Evolutionary conservation across 768 basidiomycete species (phyloP), one percentile per base, ranked within the genome.

Genomic region (Xerocomellus chrysenteron): DNA sequence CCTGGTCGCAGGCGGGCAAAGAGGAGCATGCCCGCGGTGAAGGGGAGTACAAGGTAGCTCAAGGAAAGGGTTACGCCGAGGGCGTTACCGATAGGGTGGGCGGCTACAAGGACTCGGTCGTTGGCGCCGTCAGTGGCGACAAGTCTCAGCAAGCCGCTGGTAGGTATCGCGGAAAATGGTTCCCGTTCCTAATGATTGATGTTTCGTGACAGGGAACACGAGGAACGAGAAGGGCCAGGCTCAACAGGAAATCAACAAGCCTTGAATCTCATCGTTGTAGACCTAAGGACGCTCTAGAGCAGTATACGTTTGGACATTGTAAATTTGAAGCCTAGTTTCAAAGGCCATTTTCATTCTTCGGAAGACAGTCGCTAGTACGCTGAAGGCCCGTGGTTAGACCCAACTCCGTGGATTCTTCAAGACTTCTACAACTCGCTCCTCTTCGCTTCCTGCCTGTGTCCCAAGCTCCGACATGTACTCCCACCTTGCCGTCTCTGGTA

Each of bases 401-500:
- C 90, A 93, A 14, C 85, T 81, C 55, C 67, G 76, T 2, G 92
- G 86, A 36, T 74, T 78, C 68, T 75, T 83, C 56, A 95, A 70
- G 1, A 87, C 81, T 32, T 78, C 74, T 35, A 90, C 60, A 35
- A 93, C 63, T 50, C 79, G 78, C 17, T 80, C 86, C 67, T 94
- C 93, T 55, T 83, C 82, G 11, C 84, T 85, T 0, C 80, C 84
- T 55, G 73, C 77, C 30, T 84, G 77, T 19, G 72, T 75, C 2
- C 88, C 92, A 60, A 94, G 70, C 8, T 90, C 87, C 5, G 82
- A 78, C 83, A 87, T 87, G 70, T 94, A 95, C 73, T 95, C 93
- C 92, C 92, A 95, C 59, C 90, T 79, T 26, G 90, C 90, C 5
- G 84, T 88, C 73, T 93, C 87, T 0, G 93, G 93, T 50, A 95